Percentiles rank a stretch among this genome's conserved stretches.
These are phyloP conservation scores for Hypoxylon lenormandii DNA, from an alignment of 495 filamentous ascomycete genomes.

Conservation along the genomic window DNA sequence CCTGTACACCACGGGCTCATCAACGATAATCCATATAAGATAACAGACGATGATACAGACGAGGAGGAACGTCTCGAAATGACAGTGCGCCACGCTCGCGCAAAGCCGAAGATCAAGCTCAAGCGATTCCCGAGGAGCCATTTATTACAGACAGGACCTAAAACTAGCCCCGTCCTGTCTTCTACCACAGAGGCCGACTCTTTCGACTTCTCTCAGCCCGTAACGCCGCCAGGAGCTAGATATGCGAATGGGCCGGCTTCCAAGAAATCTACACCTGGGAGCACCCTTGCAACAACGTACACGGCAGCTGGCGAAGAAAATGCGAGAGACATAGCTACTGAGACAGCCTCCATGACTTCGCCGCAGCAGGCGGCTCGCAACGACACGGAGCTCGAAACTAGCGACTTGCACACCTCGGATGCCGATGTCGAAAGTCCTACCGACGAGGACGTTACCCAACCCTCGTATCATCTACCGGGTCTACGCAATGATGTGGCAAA, in stretches of 20 bases:
- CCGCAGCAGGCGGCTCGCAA: slow-evolving; percentile 20
- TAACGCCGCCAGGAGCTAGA: slow-evolving; percentile 38
- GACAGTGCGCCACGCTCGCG: slow-evolving; percentile 34
- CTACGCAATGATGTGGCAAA: not conserved
- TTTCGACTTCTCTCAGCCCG: slow-evolving; percentile 53
- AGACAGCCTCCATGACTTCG: slow-evolving; percentile 43
- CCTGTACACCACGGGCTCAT: slow-evolving; percentile 12
- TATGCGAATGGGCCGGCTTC: not conserved
- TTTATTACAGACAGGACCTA: slow-evolving; percentile 39
- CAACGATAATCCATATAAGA: slow-evolving; percentile 41
- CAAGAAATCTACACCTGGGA: slow-evolving; percentile 14
- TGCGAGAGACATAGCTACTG: slow-evolving; percentile 6
- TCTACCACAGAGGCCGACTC: slow-evolving; percentile 37
- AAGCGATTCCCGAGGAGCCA: slow-evolving; percentile 49
- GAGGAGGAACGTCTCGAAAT: slow-evolving; percentile 60
- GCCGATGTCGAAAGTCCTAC: slow-evolving; percentile 48
- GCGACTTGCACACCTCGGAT: slow-evolving; percentile 48
- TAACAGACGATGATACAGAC: slow-evolving; percentile 56
- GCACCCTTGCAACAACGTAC: slow-evolving; percentile 16
- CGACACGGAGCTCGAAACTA: slow-evolving; percentile 40
- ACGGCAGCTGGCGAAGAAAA: slow-evolving; percentile 3
- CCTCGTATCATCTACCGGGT: not conserved
- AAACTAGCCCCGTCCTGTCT: slow-evolving; percentile 30
- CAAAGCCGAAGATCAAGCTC: slow-evolving; percentile 46
- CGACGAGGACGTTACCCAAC: slow-evolving; percentile 35